Conservation (phyloP, 192 early-diverging fungal genomes). For the Radiomyces spectabilis region DNA sequence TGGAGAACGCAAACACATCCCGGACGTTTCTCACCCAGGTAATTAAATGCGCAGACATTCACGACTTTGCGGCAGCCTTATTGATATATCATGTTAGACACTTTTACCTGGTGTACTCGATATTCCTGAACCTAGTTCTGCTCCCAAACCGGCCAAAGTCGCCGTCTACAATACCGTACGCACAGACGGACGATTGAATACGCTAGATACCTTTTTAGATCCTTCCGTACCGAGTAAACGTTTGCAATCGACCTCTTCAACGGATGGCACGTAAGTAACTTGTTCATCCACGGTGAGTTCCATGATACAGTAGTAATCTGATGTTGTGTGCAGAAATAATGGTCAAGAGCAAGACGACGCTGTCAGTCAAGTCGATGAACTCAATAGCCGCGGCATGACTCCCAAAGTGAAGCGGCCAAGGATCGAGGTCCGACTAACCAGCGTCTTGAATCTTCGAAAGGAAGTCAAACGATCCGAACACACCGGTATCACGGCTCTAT, state of each 20-base stretch:
- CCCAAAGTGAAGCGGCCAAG: slow-evolving; percentile 9
- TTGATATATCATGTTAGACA: too few relatives aligned
- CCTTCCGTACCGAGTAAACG: background rate
- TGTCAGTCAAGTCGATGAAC: background rate
- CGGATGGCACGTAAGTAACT: background rate
- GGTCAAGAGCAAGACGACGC: too few relatives aligned
- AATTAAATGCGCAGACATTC: too few relatives aligned
- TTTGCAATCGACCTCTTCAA: too few relatives aligned
- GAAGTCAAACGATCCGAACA: slow-evolving; percentile 58
- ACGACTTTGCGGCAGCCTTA: too few relatives aligned
- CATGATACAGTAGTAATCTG: background rate
- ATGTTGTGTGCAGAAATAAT: background rate
- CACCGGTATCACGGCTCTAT: slow-evolving; percentile 66
- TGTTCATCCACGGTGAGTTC: background rate
- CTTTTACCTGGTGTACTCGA: too few relatives aligned
- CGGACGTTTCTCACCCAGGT: slow-evolving; percentile 71
- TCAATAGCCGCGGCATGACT: too few relatives aligned
- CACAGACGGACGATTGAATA: slow-evolving; percentile 74
- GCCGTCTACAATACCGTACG: slow-evolving; percentile 73
- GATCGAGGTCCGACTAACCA: slow-evolving; percentile 76
- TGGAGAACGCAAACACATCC: slow-evolving; percentile 66
- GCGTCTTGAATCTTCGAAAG: slow-evolving; percentile 70
- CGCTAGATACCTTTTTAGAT: slow-evolving; percentile 62
- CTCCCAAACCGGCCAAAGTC: slow-evolving; percentile 25
- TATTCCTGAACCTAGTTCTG: too few relatives aligned